A percentile compares a stretch with the other conserved stretches of the same genome.
Conservation (phyloP, 129 eudicot species). For the Pittosporum tobira region DNA sequence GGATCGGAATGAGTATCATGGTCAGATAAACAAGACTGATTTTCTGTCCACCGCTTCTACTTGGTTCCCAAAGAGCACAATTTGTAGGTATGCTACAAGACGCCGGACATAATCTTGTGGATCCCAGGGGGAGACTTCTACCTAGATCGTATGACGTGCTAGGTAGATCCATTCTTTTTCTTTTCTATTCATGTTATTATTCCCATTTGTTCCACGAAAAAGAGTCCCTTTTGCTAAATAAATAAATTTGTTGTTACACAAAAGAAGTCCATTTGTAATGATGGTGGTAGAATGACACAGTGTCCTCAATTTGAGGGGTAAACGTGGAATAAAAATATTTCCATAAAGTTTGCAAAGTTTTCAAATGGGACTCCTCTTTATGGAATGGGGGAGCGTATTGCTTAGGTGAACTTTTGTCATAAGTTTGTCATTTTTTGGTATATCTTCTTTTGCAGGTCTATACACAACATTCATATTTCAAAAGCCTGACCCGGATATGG, state of each 20-base stretch:
- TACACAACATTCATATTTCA: conserved; percentile 85
- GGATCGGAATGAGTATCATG: too few species aligned
- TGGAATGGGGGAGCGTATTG: too few species aligned
- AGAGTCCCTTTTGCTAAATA: too few species aligned
- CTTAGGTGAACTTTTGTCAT: too few species aligned
- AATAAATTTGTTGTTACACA: too few species aligned
- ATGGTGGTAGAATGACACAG: too few species aligned
- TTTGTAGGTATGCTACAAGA: conserved; percentile 71
- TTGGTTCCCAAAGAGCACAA: conserved; percentile 49
- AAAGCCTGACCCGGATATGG: conserved; percentile 91
- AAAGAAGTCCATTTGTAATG: too few species aligned
- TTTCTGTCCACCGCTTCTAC: not conserved
- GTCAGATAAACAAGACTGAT: conserved; percentile 9
- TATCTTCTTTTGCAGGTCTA: conserved; percentile 46
- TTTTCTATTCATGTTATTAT: conserved; percentile 1
- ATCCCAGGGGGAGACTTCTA: conserved; percentile 87
- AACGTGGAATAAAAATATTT: too few species aligned
- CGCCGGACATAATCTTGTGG: conserved; percentile 72
- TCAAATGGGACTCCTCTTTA: too few species aligned
- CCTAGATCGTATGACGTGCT: conserved; percentile 68
- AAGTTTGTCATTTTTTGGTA: not conserved
- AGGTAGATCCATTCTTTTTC: conserved; percentile 34
- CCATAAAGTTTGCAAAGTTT: too few species aligned
- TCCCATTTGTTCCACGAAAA: too few species aligned
- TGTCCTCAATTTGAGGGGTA: too few species aligned